Percentiles rank a stretch among this genome's conserved stretches.
Evolutionary conservation across 768 basidiomycete species (phyloP).

Genomic region (Lactarius hatsudake): DNA sequence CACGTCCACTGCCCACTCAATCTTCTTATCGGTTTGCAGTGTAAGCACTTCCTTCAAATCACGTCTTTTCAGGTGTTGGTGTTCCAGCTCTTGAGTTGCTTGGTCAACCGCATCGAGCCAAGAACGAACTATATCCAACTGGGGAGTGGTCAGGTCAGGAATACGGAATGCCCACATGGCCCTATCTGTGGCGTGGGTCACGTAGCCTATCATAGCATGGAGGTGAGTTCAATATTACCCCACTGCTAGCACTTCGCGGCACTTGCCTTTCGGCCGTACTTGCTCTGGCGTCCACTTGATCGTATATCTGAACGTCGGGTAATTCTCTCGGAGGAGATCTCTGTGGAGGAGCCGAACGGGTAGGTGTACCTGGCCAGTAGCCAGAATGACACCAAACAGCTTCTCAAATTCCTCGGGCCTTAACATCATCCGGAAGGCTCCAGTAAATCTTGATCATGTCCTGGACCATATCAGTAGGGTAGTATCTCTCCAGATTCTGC

Average conservation of each 20-base stretch:
- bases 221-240: neutral
- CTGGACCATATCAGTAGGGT: constrained; percentile 46
- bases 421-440: constrained; percentile 41
- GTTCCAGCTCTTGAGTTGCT: constrained; percentile 44
- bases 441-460: constrained; percentile 46
- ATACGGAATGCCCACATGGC: constrained; percentile 58
- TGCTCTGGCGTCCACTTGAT: constrained; percentile 70
- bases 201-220: constrained; percentile 46
- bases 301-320: constrained; percentile 65
- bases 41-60: constrained; percentile 41
- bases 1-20: constrained; percentile 55
- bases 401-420: constrained; percentile 41
- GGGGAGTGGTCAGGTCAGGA: constrained; percentile 45
- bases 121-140: constrained; percentile 47
- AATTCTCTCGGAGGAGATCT: constrained; percentile 54
- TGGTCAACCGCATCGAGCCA: constrained; percentile 55
- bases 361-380: constrained; percentile 63
- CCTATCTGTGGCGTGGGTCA: constrained; percentile 69
- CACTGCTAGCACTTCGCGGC: neutral
- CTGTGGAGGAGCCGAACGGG: constrained; percentile 60
- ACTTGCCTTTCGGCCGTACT: constrained; percentile 50
- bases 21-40: constrained; percentile 48
- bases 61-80: constrained; percentile 30
- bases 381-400: constrained; percentile 58
- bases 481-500: constrained; percentile 60